Evolutionary conservation across 768 basidiomycete species (phyloP), one percentile per base, ranked within the genome.

Genomic region (Baorangia bicolor): DNA sequence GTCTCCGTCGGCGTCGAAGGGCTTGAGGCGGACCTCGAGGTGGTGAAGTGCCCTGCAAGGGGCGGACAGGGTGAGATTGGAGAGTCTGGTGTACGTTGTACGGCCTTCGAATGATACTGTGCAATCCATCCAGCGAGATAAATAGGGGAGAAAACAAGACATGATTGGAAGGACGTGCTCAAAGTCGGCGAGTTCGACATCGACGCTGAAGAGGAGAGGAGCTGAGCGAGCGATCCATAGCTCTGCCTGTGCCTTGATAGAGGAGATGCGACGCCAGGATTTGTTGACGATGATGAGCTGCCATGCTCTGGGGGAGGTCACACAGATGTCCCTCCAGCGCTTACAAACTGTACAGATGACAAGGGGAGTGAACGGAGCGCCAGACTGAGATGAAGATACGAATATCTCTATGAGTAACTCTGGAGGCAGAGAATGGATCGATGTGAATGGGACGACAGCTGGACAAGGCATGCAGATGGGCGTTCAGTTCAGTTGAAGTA

Each of bases 391-490:
- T 39, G 73, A 75, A 4, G 67, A 57, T 9, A 60, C 67, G 69
- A 90, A 89, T 43, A 87, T 81, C 53, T 86, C 81, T 58, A 81
- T 75, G 27, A 89, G 76, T 13, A 90, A 67, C 55, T 90, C 88
- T 12, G 79, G 71, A 0, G 88, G 88, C 16, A 89, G 72, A 31
- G 50, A 51, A 10, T 60, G 49, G 18, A 78, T 69, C 23, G 51
- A 30, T 23, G 50, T 55, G 16, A 33, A 27, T 12, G 21, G 35
- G 12, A 37, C 12, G 35, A 10, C 21, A 16, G 41, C 42, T 12
- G 18, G 27, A 46, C 30, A 33, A 4, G 30, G 14, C 21, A 20
- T 11, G 21, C 23, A 37, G 12, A 25, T n/a, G 14, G 13, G 27
- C 25, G 42, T 27, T 25, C 23, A 18, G 23, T 41, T 41, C 40